Percentiles rank a stretch among this genome's conserved stretches.
phyloP scores from a whole-genome alignment of 768 basidiomycete genomes.

The Leccinellum luteum region DNA sequence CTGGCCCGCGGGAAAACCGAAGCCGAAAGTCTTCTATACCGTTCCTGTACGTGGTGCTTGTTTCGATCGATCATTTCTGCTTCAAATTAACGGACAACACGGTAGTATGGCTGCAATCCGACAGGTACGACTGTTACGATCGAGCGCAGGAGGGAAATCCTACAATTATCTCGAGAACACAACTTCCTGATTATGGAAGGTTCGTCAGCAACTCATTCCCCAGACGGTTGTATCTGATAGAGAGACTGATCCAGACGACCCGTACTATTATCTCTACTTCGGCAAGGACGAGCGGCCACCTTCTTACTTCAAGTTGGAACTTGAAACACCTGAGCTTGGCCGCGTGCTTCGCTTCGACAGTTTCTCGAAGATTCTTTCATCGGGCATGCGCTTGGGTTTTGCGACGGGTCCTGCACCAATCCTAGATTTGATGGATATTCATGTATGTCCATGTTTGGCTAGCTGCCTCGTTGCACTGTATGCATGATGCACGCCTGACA shows the following conservation, averaged over 20 bases:
- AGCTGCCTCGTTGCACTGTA: conserved; percentile 12
- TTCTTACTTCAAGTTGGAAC: conserved; percentile 82
- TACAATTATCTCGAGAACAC: conserved; percentile 68
- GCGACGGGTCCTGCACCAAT: conserved; percentile 71
- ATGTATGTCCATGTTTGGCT: conserved; percentile 44
- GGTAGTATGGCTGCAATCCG: conserved; percentile 81
- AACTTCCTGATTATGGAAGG: conserved; percentile 87
- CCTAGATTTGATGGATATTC: conserved; percentile 64
- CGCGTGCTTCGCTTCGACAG: conserved; percentile 88
- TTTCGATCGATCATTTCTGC: conserved; percentile 4
- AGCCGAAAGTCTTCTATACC: conserved; percentile 80
- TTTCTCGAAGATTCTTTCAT: conserved; percentile 77
- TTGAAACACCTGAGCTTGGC: conserved; percentile 61
- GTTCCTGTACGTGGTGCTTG: conserved; percentile 52
- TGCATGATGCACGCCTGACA: conserved; percentile 8
- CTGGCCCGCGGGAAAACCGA: conserved; percentile 71
- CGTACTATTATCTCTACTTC: conserved; percentile 77
- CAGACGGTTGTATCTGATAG: background rate
- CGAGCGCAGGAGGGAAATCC: conserved; percentile 67
- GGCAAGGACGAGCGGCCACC: conserved; percentile 60
- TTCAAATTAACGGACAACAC: background rate
- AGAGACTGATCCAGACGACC: conserved; percentile 56
- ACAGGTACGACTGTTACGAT: conserved; percentile 75
- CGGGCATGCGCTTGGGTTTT: conserved; percentile 80
- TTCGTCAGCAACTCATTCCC: conserved; percentile 19